Percentiles rank a stretch among this genome's conserved stretches.
Evolutionary conservation across 805 yeast species (phyloP).

Genomic region (Pichia occidentalis): DNA sequence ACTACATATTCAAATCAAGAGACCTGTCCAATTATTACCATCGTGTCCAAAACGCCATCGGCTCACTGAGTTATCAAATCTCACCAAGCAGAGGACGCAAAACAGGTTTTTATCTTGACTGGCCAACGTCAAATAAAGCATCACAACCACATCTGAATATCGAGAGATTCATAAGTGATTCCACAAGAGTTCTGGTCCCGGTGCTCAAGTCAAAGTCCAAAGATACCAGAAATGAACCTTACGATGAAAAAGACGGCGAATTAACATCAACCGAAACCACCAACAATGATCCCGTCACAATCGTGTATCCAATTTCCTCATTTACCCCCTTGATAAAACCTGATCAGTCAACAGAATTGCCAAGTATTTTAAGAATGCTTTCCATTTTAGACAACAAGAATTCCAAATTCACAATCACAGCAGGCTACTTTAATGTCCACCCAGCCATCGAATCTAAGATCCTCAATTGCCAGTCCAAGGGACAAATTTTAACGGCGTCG

Average conservation of each 20-base stretch:
- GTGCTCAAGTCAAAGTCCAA: slow-evolving; percentile 41
- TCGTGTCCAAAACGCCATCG: slow-evolving; percentile 58
- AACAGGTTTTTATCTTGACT: slow-evolving; percentile 48
- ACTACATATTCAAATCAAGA: slow-evolving; percentile 59
- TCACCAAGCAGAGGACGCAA: slow-evolving; percentile 33
- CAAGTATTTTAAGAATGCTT: slow-evolving; percentile 55
- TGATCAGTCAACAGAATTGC: slow-evolving; percentile 76
- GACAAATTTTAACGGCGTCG: slow-evolving; percentile 81
- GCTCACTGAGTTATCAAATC: slow-evolving; percentile 66
- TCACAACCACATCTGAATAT: slow-evolving; percentile 60
- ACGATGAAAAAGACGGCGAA: slow-evolving; percentile 6
- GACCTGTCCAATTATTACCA: slow-evolving; percentile 66
- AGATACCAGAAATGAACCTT: slow-evolving; percentile 16
- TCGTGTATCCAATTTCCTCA: slow-evolving; percentile 87
- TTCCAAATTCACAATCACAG: slow-evolving; percentile 81
- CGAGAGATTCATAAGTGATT: slow-evolving; percentile 44
- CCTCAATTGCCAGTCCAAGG: slow-evolving; percentile 50
- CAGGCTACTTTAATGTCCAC: slow-evolving; percentile 92
- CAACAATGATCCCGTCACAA: slow-evolving; percentile 38
- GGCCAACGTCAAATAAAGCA: slow-evolving; percentile 68
- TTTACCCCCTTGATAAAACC: slow-evolving; percentile 71
- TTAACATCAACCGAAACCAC: neutral
- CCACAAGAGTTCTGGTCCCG: slow-evolving; percentile 52
- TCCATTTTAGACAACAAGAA: slow-evolving; percentile 48
- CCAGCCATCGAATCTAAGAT: slow-evolving; percentile 61